Base-by-base conservation (phyloP, 306 rosid species). In the Sophora flavescens region DNA sequence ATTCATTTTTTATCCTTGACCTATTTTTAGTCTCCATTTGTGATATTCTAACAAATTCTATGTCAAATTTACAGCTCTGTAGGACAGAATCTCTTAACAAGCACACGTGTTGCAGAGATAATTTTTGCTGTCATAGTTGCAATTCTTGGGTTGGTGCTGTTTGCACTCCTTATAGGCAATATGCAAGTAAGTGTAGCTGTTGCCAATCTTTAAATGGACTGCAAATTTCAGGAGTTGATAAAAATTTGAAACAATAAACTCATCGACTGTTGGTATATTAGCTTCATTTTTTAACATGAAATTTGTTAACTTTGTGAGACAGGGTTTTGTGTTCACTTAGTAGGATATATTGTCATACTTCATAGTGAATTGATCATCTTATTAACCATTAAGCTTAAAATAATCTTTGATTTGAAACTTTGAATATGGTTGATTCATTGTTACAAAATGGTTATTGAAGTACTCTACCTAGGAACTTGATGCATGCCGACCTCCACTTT, bases 41-140 rank as follows among this genome's bases (percentile, higher is more conserved):
- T 44, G 68, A 32, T 62, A 42, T 36, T 47, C 42, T 83, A 73
- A 86, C 68, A 28, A 14, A 39, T 58, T 38, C 32, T 71, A 14
- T 45, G 68, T 17, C 65, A 39, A 74, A 73, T 63, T 84, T 73
- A 70, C 87, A 84, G 91, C 80, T 84, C 87, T 74, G 10, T 81
- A 36, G 91, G 91, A 77, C 88, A 87, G 72, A 87, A 84, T 80
- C 91, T 87, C 54, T 52, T 77, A 22, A 84, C 88, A 74, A 82
- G 87, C 58, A 75, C 82, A 65, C 61, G 68, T 38, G 63, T 87
- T 77, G 75, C 82, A 3, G 91, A 87, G 81, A 87, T 84, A 13
- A 84, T 77, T 80, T 87, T 87, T 84, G 91, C 91, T 6, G 71
- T 84, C 50, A 41, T 87, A 47, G 78, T 87, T 64, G 87, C 88